Evolutionary conservation across 805 yeast genomes (phyloP).

Genomic region (Saturnispora galanensis): DNA sequence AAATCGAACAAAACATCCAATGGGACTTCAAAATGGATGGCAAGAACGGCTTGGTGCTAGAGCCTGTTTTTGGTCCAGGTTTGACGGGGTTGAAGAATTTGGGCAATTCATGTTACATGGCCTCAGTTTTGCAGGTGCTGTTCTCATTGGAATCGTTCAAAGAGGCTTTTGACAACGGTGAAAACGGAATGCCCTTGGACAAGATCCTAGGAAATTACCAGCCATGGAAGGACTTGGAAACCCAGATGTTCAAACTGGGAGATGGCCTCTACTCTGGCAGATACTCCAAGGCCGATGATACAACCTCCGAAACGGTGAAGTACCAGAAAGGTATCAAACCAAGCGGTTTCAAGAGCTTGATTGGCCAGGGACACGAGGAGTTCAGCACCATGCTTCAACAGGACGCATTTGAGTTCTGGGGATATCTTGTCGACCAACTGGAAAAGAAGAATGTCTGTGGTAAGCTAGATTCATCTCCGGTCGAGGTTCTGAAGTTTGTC

Average conservation of each 20-base stretch:
- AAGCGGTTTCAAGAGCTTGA: slow-evolving; percentile 57
- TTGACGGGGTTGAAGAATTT: slow-evolving; percentile 80
- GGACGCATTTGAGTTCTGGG: slow-evolving; percentile 87
- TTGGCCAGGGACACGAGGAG: slow-evolving; percentile 74
- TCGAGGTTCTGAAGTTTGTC: slow-evolving; percentile 53
- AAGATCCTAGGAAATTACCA: slow-evolving; percentile 27
- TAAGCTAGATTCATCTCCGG: slow-evolving; percentile 31
- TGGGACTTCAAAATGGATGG: slow-evolving; percentile 87
- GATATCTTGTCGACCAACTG: slow-evolving; percentile 53
- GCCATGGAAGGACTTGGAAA: slow-evolving; percentile 57
- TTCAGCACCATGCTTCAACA: slow-evolving; percentile 85
- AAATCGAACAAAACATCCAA: slow-evolving; percentile 82
- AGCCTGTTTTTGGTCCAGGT: slow-evolving; percentile 63
- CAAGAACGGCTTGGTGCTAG: slow-evolving; percentile 53
- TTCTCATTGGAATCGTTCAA: slow-evolving; percentile 36
- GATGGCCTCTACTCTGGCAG: slow-evolving; percentile 73
- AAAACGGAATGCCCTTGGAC: slow-evolving; percentile 28
- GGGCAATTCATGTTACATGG: slow-evolving; percentile 89
- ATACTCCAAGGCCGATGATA: slow-evolving; percentile 51
- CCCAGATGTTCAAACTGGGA: slow-evolving; percentile 69
- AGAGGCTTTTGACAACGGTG: slow-evolving; percentile 27
- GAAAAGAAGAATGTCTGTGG: slow-evolving; percentile 35
- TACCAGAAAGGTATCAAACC: slow-evolving; percentile 78
- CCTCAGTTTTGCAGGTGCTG: slow-evolving; percentile 69
- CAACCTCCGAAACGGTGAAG: slow-evolving; percentile 30